Conservation (phyloP, 78 protist genomes). For the slime mould (Dictyostelium discoideum) region DNA sequence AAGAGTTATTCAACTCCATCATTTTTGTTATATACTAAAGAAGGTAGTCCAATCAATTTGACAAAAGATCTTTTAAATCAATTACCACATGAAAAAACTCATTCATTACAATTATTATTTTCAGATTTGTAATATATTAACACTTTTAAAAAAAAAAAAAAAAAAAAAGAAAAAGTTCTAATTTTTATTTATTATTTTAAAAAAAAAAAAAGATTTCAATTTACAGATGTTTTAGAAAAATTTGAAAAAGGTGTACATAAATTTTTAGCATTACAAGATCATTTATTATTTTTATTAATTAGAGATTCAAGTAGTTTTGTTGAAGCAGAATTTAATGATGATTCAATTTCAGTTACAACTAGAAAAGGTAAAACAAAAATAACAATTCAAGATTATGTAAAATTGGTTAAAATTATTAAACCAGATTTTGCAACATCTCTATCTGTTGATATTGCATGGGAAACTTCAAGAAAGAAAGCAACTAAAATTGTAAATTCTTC, state of each 20-base stretch:
- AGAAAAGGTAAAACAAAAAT: conserved; percentile 56
- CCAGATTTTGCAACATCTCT: conserved; percentile 40
- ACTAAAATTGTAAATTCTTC: not conserved
- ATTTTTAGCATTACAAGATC: conserved; percentile 54
- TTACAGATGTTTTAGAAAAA: conserved; percentile 57
- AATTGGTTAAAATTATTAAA: not conserved
- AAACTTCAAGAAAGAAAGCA: conserved; percentile 40
- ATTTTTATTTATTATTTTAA: too few relatives aligned
- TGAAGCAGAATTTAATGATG: conserved; percentile 17
- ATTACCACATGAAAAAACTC: conserved; percentile 19
- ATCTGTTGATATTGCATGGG: conserved; percentile 32
- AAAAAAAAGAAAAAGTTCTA: too few relatives aligned
- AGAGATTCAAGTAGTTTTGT: conserved; percentile 29
- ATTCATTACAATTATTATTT: conserved; percentile 37
- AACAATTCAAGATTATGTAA: not conserved
- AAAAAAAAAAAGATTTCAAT: conserved; percentile 35
- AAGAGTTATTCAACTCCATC: conserved; percentile 40
- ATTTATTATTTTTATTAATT: conserved; percentile 44
- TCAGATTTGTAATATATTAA: conserved; percentile 73
- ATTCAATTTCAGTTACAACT: conserved; percentile 10
- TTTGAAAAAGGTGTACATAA: conserved; percentile 56
- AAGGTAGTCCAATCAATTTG: conserved; percentile 54
- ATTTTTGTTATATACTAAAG: conserved; percentile 46
- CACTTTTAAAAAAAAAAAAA: too few relatives aligned
- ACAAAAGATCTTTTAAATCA: conserved; percentile 48